These are phyloP conservation scores for Pilatotrama ljubarskyi DNA, from an alignment of 768 basidiomycete genomes.

Conservation along the genomic window DNA sequence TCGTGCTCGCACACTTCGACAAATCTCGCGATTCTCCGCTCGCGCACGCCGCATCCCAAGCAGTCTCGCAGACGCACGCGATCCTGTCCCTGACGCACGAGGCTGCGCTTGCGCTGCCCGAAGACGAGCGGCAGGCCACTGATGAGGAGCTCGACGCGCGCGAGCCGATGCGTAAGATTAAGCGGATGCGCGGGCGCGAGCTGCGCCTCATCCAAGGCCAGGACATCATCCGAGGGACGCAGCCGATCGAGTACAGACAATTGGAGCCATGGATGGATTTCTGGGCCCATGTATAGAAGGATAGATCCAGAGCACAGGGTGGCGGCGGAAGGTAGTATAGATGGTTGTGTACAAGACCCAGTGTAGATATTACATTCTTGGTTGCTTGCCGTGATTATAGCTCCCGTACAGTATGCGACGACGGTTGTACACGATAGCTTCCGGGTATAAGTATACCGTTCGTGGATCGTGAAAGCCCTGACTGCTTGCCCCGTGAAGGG, in stretches of 20 bases:
- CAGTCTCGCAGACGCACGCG: constrained; percentile 75
- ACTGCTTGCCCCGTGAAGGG: neutral
- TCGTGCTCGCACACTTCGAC: constrained; percentile 80
- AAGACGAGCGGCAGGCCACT: constrained; percentile 57
- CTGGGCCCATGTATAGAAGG: constrained; percentile 33
- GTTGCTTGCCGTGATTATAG: neutral
- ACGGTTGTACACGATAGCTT: neutral
- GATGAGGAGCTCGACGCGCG: constrained; percentile 76
- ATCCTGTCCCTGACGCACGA: constrained; percentile 64
- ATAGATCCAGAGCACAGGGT: neutral
- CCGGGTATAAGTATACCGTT: neutral
- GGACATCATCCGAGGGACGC: constrained; percentile 55
- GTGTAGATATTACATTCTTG: constrained; percentile 4
- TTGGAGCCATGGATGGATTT: constrained; percentile 39
- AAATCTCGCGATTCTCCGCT: constrained; percentile 41
- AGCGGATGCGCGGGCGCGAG: constrained; percentile 84
- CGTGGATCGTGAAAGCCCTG: no score
- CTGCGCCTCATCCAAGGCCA: constrained; percentile 80
- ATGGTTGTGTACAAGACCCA: neutral
- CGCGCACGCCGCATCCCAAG: constrained; percentile 61
- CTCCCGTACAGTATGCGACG: neutral
- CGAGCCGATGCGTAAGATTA: constrained; percentile 64
- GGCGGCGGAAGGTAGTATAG: neutral
- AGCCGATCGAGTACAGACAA: constrained; percentile 33
- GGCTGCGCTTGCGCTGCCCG: constrained; percentile 55